Evolutionary conservation across 2,329 filamentous ascomycete genomes (phyloP).

Genomic region (Stagonosporopsis rhizophila): DNA sequence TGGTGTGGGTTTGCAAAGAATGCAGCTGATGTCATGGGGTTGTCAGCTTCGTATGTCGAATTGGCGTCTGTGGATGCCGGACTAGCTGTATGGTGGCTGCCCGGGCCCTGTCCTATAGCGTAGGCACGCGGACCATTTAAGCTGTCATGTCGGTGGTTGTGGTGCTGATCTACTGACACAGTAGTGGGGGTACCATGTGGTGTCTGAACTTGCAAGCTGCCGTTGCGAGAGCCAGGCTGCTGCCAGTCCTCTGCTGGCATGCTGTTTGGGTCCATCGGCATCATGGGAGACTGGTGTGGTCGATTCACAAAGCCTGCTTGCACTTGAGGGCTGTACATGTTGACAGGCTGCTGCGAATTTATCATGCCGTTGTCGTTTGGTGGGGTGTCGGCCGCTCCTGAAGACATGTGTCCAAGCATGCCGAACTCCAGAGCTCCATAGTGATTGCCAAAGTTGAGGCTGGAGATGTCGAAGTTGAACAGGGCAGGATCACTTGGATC

Average conservation of each 20-base stretch:
- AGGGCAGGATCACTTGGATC: constrained; percentile 90
- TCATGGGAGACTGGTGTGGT: constrained; percentile 38
- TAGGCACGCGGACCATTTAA: constrained; percentile 61
- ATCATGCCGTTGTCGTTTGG: constrained; percentile 64
- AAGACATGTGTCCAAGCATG: constrained; percentile 95
- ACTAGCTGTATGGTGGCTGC: constrained; percentile 64
- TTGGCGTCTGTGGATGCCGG: constrained; percentile 56
- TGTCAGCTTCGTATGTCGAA: constrained; percentile 55
- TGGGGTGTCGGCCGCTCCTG: constrained; percentile 81
- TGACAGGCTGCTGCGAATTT: constrained; percentile 42
- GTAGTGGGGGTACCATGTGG: constrained; percentile 53
- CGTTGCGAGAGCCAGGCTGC: constrained; percentile 50
- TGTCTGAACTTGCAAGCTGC: constrained; percentile 54
- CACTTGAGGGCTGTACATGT: constrained; percentile 53
- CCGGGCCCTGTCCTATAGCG: constrained; percentile 66
- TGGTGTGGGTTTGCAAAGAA: constrained; percentile 47
- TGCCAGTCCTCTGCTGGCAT: constrained; percentile 47
- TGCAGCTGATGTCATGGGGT: constrained; percentile 42
- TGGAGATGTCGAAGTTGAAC: constrained; percentile 95
- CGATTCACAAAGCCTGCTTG: constrained; percentile 34
- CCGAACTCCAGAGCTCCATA: constrained; percentile 96
- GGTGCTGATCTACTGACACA: constrained; percentile 38
- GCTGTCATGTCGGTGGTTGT: constrained; percentile 42
- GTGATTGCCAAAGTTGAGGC: constrained; percentile 93
- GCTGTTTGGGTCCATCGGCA: constrained; percentile 37